Conservation (phyloP, 1,139 yeast genomes). For the Spencermartinsiella ligniputridi region DNA sequence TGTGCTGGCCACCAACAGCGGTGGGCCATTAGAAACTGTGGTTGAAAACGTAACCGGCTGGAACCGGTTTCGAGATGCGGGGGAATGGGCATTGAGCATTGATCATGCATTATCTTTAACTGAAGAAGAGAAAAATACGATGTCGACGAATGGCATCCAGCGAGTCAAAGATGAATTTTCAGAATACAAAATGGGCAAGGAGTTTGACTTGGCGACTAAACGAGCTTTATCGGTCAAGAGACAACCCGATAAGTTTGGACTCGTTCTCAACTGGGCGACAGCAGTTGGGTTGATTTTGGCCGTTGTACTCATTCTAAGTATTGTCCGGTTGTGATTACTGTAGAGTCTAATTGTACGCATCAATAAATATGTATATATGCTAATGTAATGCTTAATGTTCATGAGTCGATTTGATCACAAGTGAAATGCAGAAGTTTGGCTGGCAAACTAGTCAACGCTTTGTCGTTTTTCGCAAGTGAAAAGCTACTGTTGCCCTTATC, state of each 20-base stretch:
- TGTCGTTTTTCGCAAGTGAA: too few relatives aligned
- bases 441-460: too few relatives aligned
- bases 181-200: constrained; percentile 55
- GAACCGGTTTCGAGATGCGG: constrained; percentile 51
- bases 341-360: constrained; percentile 25
- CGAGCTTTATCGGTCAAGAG: constrained; percentile 11
- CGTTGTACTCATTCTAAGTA: neutral
- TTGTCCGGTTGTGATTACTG: neutral
- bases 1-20: constrained; percentile 79
- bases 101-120: constrained; percentile 38
- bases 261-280: neutral
- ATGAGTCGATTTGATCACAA: too few relatives aligned
- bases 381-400: too few relatives aligned
- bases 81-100: constrained; percentile 62
- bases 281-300: neutral
- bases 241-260: constrained; percentile 24
- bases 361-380: neutral
- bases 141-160: constrained; percentile 49
- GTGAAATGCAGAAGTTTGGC: too few relatives aligned
- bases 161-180: constrained; percentile 56
- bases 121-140: constrained; percentile 25
- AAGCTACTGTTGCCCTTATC: too few relatives aligned
- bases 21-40: constrained; percentile 91
- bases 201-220: constrained; percentile 38
- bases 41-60: constrained; percentile 70